phyloP scores from a whole-genome alignment of 2,329 filamentous ascomycete genomes.

The Chalaropsis ovoidea region DNA sequence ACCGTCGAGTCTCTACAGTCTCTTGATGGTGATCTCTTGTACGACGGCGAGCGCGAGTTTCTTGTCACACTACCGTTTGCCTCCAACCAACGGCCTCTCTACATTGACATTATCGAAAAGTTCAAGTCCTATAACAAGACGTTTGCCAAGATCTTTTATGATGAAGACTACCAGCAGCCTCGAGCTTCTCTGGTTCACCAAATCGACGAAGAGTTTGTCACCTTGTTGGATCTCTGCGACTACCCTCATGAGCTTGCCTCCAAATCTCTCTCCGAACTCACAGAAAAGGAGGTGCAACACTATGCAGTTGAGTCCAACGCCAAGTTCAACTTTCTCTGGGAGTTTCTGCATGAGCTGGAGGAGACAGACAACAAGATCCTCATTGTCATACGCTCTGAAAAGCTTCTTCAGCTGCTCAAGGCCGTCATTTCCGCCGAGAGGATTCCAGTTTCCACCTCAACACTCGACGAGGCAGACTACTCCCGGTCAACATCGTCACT shows the following conservation, averaged over 20 bases:
- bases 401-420: constrained; percentile 44
- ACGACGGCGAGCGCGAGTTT: constrained; percentile 35
- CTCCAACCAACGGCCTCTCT: constrained; percentile 42
- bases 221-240: constrained; percentile 47
- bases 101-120: constrained; percentile 41
- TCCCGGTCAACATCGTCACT: constrained; percentile 33
- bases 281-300: constrained; percentile 39
- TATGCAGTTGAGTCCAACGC: constrained; percentile 48
- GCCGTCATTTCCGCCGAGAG: constrained; percentile 38
- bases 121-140: constrained; percentile 38
- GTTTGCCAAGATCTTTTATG: constrained; percentile 38
- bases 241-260: constrained; percentile 44
- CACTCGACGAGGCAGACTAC: constrained; percentile 29
- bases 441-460: constrained; percentile 33
- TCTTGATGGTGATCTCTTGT: constrained; percentile 11
- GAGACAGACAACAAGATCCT: constrained; percentile 40
- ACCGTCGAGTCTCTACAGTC: constrained; percentile 18
- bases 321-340: constrained; percentile 51
- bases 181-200: constrained; percentile 35
- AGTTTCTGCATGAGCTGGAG: constrained; percentile 42
- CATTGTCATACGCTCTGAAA: constrained; percentile 43
- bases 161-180: constrained; percentile 35
- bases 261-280: constrained; percentile 35
- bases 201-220: constrained; percentile 44
- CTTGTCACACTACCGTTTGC: constrained; percentile 49